phyloP scores from a whole-genome alignment of 139 green algal genomes.

The Coelastrella sp. region DNA sequence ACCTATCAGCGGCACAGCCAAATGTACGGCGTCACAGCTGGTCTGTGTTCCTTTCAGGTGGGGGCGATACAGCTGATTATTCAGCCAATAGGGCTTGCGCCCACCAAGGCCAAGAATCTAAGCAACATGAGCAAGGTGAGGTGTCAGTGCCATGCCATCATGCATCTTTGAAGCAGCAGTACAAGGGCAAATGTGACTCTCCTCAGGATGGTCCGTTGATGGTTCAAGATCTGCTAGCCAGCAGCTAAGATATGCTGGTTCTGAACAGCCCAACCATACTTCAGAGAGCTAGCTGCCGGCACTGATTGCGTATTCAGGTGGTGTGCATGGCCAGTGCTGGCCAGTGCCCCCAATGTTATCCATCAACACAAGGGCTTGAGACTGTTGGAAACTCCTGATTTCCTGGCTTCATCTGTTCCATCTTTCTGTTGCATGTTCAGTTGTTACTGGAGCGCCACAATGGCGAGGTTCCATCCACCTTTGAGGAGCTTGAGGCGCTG shows the following conservation, averaged over 20 bases:
- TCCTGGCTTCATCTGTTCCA: background rate
- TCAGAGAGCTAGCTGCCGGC: too few relatives aligned
- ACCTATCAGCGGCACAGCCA: too few relatives aligned
- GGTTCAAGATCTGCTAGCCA: background rate
- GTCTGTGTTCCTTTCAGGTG: background rate
- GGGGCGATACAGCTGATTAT: conserved; percentile 72
- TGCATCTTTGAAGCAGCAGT: background rate
- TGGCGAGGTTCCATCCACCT: conserved; percentile 77
- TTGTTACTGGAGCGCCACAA: conserved; percentile 77
- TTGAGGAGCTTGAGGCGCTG: conserved; percentile 85
- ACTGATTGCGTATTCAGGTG: background rate
- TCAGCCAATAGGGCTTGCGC: conserved; percentile 79
- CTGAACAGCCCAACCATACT: too few relatives aligned
- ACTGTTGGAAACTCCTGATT: background rate
- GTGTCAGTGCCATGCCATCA: background rate
- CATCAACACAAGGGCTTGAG: too few relatives aligned
- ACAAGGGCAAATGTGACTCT: too few relatives aligned
- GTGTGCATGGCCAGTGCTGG: background rate
- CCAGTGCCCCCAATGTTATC: background rate
- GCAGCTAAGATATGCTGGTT: background rate
- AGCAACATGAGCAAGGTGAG: conserved; percentile 69
- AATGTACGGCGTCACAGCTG: background rate
- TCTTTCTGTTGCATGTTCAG: conserved; percentile 38
- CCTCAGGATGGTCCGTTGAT: background rate
- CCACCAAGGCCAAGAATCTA: conserved; percentile 90